phyloP scores from a whole-genome alignment of 495 filamentous ascomycete species.

The Tuber indicum region DNA sequence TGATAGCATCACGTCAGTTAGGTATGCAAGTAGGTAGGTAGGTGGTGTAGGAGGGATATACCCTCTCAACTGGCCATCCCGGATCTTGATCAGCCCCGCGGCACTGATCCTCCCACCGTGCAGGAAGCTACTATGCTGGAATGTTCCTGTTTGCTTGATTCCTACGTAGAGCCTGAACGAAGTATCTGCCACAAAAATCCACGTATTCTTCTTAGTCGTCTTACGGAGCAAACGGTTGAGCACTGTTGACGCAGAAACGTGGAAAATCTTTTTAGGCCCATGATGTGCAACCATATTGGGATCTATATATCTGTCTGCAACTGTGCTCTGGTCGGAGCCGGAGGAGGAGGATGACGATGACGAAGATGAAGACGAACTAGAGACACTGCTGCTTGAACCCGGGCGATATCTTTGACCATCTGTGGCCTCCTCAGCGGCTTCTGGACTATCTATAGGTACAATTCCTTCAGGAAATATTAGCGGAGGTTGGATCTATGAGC shows the following conservation, averaged over 20 bases:
- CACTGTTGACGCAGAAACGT: constrained; percentile 62
- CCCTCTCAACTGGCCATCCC: constrained; percentile 63
- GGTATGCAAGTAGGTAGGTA: neutral
- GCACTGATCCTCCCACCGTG: constrained; percentile 73
- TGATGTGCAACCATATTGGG: constrained; percentile 52
- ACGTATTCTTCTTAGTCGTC: constrained; percentile 67
- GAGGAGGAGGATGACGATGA: constrained; percentile 30
- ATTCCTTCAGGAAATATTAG: constrained; percentile 6
- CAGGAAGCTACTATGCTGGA: constrained; percentile 85
- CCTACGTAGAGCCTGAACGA: constrained; percentile 81
- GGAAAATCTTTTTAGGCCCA: constrained; percentile 57
- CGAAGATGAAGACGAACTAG: constrained; percentile 22
- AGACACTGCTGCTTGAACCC: neutral
- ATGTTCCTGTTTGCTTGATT: constrained; percentile 80
- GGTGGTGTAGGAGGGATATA: constrained; percentile 44
- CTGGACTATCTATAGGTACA: constrained; percentile 8
- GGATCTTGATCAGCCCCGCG: constrained; percentile 78
- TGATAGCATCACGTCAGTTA: neutral
- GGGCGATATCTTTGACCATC: neutral
- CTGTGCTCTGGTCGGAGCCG: constrained; percentile 38
- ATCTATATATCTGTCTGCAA: constrained; percentile 51
- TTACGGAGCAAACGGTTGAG: constrained; percentile 66
- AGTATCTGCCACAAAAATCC: constrained; percentile 88
- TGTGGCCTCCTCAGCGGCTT: neutral
- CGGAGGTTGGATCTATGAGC: neutral